These are phyloP conservation scores for Pseudodiploospora longispora DNA, from an alignment of 2,329 filamentous ascomycete genomes.

Conservation along the genomic window DNA sequence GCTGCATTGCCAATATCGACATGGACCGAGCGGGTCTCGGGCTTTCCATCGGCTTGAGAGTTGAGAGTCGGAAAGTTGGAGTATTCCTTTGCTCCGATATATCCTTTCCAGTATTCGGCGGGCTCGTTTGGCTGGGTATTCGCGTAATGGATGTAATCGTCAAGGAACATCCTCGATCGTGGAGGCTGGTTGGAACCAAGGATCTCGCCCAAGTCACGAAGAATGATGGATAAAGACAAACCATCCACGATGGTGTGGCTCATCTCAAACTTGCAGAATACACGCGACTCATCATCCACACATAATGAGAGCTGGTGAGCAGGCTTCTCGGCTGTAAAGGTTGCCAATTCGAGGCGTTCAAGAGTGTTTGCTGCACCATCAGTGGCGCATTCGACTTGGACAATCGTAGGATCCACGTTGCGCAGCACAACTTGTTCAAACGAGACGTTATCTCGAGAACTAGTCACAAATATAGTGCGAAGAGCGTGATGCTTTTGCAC, in stretches of 20 bases:
- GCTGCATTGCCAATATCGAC: neutral
- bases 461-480: conserved; percentile 4
- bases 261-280: conserved; percentile 12
- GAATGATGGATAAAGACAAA: conserved; percentile 13
- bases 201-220: conserved; percentile 8
- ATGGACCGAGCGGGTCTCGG: neutral
- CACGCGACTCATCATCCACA: neutral
- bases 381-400: neutral
- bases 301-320: neutral
- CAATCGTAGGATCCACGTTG: neutral
- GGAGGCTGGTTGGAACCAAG: neutral
- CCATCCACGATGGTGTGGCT: conserved; percentile 15
- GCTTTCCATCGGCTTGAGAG: neutral
- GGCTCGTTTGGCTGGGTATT: neutral
- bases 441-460: neutral
- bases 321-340: neutral
- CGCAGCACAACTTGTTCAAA: neutral
- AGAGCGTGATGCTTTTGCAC: conserved; percentile 1
- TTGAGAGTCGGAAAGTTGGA: neutral
- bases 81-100: neutral
- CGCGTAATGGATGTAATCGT: too few relatives aligned
- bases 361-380: neutral
- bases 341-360: neutral
- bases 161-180: too few relatives aligned
- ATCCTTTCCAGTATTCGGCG: neutral